Conservation (phyloP, 2,329 filamentous ascomycete species). For the Aspergillus arachidicola region DNA sequence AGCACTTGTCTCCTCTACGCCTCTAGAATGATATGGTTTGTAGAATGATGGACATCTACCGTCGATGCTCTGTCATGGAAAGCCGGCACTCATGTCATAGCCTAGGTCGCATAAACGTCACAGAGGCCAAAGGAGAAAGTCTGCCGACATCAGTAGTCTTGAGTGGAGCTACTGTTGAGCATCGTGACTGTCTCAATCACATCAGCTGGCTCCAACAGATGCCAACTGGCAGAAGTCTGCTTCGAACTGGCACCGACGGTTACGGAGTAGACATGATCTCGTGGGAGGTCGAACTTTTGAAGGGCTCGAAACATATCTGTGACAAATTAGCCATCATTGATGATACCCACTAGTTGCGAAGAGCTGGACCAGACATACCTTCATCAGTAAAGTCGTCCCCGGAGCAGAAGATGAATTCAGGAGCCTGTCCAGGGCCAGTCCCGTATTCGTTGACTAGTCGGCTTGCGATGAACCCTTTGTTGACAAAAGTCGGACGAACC, state of each 20-base stretch:
- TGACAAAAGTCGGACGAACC: slow-evolving; percentile 94
- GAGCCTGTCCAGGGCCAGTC: slow-evolving; percentile 54
- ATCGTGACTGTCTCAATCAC: slow-evolving; percentile 70
- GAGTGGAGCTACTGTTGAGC: slow-evolving; percentile 50
- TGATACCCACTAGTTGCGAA: neutral
- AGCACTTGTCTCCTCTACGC: neutral
- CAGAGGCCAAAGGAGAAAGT: neutral
- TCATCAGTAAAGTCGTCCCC: slow-evolving; percentile 98
- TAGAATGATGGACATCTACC: neutral
- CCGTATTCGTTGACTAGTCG: slow-evolving; percentile 76
- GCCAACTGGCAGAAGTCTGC: slow-evolving; percentile 86
- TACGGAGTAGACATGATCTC: slow-evolving; percentile 79
- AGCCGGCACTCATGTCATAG: neutral
- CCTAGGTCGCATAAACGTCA: neutral
- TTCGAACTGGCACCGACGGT: slow-evolving; percentile 92
- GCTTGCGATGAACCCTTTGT: slow-evolving; percentile 95
- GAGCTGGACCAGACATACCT: slow-evolving; percentile 59
- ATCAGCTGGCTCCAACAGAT: slow-evolving; percentile 83
- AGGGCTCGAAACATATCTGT: slow-evolving; percentile 83
- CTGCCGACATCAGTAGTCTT: slow-evolving; percentile 9
- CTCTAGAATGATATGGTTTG: slow-evolving; percentile 1
- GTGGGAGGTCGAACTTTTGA: slow-evolving; percentile 56
- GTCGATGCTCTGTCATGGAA: neutral
- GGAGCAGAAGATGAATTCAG: slow-evolving; percentile 86
- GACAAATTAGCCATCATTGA: slow-evolving; percentile 10